Base-by-base conservation (phyloP, 176 grass and related monocot genomes). In the Triticum turgidum region DNA sequence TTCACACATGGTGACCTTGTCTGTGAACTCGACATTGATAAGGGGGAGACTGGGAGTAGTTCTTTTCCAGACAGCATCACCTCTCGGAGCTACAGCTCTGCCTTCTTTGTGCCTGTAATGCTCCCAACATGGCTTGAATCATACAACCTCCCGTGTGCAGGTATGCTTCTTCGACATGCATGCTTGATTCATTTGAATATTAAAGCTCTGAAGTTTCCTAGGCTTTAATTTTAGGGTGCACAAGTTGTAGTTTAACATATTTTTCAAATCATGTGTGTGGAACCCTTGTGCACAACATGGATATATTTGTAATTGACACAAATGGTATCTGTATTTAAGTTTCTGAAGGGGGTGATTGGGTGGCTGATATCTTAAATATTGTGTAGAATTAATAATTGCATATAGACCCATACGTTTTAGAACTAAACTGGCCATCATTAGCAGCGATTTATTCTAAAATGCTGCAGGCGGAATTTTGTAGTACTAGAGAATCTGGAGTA, bases 51-150 rank as follows among this genome's bases (percentile, higher is more conserved):
- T 9, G 77, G 59, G 59, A 64, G 21, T 1, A 63, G 21, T 4
- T 15, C 34, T 5, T 34, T 41, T 79, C 20, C 33, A 17, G 77
- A 27, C 3, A 78, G 18, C 52, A 33, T 59, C 52, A 24, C 1
- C 13, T 4, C 9, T 4, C 39, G 13, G 22, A 14, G n/a, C n/a
- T 24, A 21, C 37, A 1, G 11, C 69, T n/a, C 1, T 34, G 34
- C 68, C 5, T 70, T 70, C 68, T 72, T 72, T 45, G 11, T 73
- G n/a, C 56, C 67, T 8, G 62, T 39, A 59, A 4, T 73, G 20
- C 68, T 87, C 11, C 77, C 77, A 21, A 1, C 38, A 7, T 73
- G 68, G 67, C 21, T 87, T 47, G 29, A 52, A 51, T 87, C 85
- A 11, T 64, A 20, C 41, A 13, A 15, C 11, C 35, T 87, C 38